Percentiles rank a stretch among this genome's conserved stretches.
These are phyloP conservation scores for Betula pendula DNA, from an alignment of 306 rosid genomes.

Conservation along the genomic window DNA sequence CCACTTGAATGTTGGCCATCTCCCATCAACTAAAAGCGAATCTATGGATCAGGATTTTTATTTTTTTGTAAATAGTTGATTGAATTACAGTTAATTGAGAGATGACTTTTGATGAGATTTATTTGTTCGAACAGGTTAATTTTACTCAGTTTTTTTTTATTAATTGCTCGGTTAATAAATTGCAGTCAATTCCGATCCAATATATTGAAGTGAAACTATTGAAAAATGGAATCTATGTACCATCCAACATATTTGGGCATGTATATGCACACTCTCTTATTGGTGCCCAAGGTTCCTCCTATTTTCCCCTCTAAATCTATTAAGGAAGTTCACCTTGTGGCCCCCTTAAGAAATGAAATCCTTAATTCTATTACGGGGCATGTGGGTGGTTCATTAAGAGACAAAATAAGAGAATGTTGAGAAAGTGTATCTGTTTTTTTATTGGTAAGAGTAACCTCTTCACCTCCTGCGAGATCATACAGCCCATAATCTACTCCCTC, in stretches of 20 bases:
- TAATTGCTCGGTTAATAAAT: too few species aligned
- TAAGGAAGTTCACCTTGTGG: too few species aligned
- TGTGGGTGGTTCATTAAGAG: background rate
- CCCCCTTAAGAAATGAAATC: background rate
- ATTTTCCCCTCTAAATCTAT: too few species aligned
- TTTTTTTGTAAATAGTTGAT: too few species aligned
- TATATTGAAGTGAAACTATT: too few species aligned
- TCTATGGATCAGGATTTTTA: too few species aligned
- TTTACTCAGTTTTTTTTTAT: too few species aligned
- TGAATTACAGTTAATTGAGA: too few species aligned
- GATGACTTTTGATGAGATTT: too few species aligned
- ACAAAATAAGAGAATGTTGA: background rate
- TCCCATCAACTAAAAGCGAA: background rate
- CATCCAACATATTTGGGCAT: background rate
- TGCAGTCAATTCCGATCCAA: too few species aligned
- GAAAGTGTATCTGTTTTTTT: background rate
- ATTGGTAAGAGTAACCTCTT: background rate
- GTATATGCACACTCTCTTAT: background rate
- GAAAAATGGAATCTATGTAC: background rate
- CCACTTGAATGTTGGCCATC: background rate
- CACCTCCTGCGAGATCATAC: background rate
- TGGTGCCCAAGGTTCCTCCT: background rate
- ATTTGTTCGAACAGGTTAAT: too few species aligned
- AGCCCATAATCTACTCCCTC: background rate
- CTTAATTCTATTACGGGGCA: background rate